Percentiles rank a stretch among this genome's conserved stretches.
Conservation (phyloP, 176 grass and related monocot genomes). For the Aechmea fasciata region DNA sequence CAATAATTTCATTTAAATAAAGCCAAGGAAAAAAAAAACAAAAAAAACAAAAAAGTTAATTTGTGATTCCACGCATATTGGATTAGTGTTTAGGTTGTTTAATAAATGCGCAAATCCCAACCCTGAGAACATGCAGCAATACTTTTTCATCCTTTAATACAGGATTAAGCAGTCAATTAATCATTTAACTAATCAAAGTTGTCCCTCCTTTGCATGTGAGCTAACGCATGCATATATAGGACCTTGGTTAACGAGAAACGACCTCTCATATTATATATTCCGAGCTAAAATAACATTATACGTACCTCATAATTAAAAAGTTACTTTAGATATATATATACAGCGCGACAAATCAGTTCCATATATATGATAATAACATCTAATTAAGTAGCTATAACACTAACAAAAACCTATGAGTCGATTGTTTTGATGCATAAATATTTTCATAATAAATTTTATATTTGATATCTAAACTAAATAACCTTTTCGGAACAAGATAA, state of each 20-base stretch:
- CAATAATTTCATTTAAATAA: too few relatives aligned
- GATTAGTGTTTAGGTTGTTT: conserved; percentile 6
- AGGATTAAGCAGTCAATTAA: conserved; percentile 13
- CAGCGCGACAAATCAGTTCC: too few relatives aligned
- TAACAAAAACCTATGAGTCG: too few relatives aligned
- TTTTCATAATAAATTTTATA: too few relatives aligned
- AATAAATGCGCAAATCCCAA: conserved; percentile 31
- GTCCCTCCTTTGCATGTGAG: conserved; percentile 28
- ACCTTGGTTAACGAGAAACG: conserved; percentile 36
- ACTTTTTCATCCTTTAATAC: conserved; percentile 19
- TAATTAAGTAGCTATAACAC: too few relatives aligned
- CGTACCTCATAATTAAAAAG: background rate
- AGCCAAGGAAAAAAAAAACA: background rate
- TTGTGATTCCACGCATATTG: conserved; percentile 17
- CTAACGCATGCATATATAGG: conserved; percentile 22
- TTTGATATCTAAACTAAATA: too few relatives aligned
- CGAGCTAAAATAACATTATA: background rate
- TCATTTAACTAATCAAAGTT: conserved; percentile 20
- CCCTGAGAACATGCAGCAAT: conserved; percentile 29
- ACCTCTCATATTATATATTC: background rate
- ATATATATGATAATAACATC: too few relatives aligned
- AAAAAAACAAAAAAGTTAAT: background rate
- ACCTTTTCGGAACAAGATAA: too few relatives aligned
- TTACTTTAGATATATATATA: background rate
- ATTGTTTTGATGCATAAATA: too few relatives aligned